phyloP scores from a whole-genome alignment of 192 early-diverging fungal genomes.

The Dispira parvispora region DNA sequence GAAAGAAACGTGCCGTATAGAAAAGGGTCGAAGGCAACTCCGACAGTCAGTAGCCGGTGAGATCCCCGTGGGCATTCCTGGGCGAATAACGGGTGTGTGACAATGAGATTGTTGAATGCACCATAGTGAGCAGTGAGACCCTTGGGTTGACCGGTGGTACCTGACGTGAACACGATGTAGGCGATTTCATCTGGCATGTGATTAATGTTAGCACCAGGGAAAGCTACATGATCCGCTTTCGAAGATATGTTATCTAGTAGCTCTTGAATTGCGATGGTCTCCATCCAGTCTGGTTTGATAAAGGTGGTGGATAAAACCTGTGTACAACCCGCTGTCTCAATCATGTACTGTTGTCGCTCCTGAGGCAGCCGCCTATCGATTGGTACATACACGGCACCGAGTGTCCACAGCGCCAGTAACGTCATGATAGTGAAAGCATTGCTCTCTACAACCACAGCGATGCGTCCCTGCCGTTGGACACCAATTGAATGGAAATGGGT shows the following conservation, averaged over 20 bases:
- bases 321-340: neutral
- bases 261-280: neutral
- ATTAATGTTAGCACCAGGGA: neutral
- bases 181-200: neutral
- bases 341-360: constrained; percentile 6
- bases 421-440: neutral
- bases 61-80: neutral
- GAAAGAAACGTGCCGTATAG: neutral
- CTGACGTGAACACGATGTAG: constrained; percentile 6
- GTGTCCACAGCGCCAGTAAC: neutral
- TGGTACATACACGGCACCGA: neutral
- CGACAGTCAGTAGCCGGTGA: neutral
- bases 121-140: constrained; percentile 12
- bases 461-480: neutral
- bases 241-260: neutral
- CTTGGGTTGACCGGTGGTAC: constrained; percentile 16
- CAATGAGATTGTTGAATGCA: neutral
- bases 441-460: neutral
- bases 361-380: neutral
- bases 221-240: neutral
- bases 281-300: neutral
- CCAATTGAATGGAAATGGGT: neutral
- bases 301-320: neutral
- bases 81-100: neutral
- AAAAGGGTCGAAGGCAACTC: neutral